Conservation (phyloP, 176 grass and related monocot genomes). For the Leersia perrieri region DNA sequence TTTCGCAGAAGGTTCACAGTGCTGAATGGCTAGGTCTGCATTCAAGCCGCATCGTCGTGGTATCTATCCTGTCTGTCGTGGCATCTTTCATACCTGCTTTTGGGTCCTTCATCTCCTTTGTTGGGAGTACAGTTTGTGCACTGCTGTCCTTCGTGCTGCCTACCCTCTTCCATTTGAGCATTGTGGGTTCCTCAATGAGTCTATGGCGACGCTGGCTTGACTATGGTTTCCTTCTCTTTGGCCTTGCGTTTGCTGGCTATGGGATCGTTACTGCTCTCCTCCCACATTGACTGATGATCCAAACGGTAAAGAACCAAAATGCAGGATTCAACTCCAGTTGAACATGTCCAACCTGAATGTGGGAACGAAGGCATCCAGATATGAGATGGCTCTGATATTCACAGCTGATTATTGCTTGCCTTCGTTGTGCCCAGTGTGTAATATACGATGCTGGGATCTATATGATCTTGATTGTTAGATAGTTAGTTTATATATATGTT, state of each 20-base stretch:
- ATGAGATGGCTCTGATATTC: neutral
- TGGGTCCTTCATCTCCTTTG: constrained; percentile 75
- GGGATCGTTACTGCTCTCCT: constrained; percentile 46
- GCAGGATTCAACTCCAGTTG: neutral
- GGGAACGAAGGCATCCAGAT: neutral
- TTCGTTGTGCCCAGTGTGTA: neutral
- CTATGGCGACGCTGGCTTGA: constrained; percentile 44
- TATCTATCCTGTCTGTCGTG: constrained; percentile 46
- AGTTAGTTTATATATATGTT: neutral
- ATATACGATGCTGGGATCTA: neutral
- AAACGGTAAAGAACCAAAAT: neutral
- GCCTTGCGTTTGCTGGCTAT: constrained; percentile 55
- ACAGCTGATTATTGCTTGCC: neutral
- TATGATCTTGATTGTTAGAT: neutral
- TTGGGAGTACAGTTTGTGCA: constrained; percentile 76
- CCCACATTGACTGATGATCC: neutral
- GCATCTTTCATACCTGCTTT: constrained; percentile 79
- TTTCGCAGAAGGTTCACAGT: constrained; percentile 1
- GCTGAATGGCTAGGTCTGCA: constrained; percentile 50
- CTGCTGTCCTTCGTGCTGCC: constrained; percentile 88
- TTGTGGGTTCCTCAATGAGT: constrained; percentile 56
- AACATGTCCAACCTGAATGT: neutral
- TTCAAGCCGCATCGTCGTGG: constrained; percentile 46
- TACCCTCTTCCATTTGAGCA: constrained; percentile 59
- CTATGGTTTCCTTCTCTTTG: constrained; percentile 59